Conservation (phyloP, 2,329 filamentous ascomycete species). For the Epichloe scottii region DNA sequence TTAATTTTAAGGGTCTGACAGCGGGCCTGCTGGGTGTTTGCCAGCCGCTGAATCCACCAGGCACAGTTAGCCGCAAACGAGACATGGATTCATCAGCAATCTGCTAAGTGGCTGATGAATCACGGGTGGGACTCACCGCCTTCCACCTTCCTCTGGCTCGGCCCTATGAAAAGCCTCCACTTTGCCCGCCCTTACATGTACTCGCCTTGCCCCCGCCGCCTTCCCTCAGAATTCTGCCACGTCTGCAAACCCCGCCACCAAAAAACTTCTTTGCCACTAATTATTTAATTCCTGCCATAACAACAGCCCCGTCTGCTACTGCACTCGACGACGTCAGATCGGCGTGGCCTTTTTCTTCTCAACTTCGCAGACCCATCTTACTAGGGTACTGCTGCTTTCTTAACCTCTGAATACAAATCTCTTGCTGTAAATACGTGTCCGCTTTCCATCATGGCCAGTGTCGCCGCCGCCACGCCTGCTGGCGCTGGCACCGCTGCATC, state of each 20-base stretch:
- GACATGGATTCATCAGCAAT: no score
- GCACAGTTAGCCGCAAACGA: no score
- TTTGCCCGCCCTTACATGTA: no score
- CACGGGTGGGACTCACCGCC: background rate
- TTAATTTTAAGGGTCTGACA: no score
- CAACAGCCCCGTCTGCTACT: conserved; percentile 1
- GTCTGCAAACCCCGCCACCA: conserved; percentile 12
- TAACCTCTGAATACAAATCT: background rate
- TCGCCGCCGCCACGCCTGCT: conserved; percentile 19
- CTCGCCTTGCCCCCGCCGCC: background rate
- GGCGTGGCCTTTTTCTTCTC: background rate
- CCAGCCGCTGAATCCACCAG: no score
- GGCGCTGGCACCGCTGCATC: conserved; percentile 30
- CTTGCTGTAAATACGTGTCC: background rate
- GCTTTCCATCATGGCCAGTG: conserved; percentile 32
- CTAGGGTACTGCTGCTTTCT: background rate
- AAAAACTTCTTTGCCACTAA: conserved; percentile 14
- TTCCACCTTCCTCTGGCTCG: background rate
- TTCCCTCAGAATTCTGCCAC: conserved; percentile 1
- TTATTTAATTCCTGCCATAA: conserved; percentile 11
- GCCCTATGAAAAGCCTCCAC: background rate
- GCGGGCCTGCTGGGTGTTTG: no score
- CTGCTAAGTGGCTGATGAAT: no score
- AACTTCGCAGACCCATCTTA: background rate
- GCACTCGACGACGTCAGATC: conserved; percentile 1